phyloP scores from a whole-genome alignment of 163 green algal species.

The Coccomyxa subellipsoidea region DNA sequence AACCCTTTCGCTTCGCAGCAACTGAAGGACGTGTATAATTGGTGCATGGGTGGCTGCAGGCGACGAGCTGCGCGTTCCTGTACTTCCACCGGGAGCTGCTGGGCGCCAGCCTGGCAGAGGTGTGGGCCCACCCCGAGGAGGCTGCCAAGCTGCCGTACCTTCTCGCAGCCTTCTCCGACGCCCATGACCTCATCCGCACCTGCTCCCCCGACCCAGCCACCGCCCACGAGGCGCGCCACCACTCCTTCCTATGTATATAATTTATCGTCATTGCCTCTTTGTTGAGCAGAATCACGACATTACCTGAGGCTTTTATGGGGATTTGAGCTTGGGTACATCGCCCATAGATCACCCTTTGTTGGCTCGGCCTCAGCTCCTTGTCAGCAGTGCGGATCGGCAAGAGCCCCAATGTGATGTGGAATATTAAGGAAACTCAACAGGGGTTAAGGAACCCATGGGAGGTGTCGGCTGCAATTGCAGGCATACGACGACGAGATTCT shows the following conservation, averaged over 20 bases:
- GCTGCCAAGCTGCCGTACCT: constrained; percentile 18
- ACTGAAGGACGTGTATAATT: background rate
- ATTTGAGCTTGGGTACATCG: too few relatives aligned
- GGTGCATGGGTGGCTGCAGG: constrained; percentile 7
- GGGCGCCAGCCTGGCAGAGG: constrained; percentile 13
- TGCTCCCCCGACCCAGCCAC: background rate
- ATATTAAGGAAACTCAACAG: background rate
- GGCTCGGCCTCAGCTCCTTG: too few relatives aligned
- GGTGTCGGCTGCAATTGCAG: background rate
- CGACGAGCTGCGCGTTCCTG: constrained; percentile 22
- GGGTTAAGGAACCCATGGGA: background rate
- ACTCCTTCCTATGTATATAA: too few relatives aligned
- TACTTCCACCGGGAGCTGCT: constrained; percentile 25
- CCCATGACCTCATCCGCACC: constrained; percentile 7
- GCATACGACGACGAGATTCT: constrained; percentile 10
- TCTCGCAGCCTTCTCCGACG: constrained; percentile 24
- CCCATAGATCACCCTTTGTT: too few relatives aligned
- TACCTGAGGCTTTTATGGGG: too few relatives aligned
- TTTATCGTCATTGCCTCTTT: too few relatives aligned
- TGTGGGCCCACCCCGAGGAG: constrained; percentile 9
- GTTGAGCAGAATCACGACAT: too few relatives aligned
- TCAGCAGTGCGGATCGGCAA: too few relatives aligned
- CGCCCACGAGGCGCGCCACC: background rate
- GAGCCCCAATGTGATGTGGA: background rate
- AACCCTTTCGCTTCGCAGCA: too few relatives aligned